Conservation (phyloP, 257 asterid species). For the Ligustrum vulgare region DNA sequence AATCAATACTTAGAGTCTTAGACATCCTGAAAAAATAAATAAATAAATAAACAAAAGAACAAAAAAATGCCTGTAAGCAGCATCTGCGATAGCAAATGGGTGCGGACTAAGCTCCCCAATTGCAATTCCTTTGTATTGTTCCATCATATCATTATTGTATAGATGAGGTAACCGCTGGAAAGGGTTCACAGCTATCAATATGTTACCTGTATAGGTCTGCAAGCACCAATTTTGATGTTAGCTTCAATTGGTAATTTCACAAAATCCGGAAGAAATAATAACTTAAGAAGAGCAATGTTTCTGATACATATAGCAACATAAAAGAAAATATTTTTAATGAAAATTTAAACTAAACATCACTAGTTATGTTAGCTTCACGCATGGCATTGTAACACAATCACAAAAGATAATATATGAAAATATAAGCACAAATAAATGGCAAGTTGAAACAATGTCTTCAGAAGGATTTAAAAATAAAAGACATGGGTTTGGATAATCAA, state of each 20-base stretch:
- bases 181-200: conserved; percentile 91
- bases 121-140: conserved; percentile 65
- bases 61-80: conserved; percentile 71
- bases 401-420: not conserved
- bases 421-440: not conserved
- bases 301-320: not conserved
- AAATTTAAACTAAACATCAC: not conserved
- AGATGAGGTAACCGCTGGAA: conserved; percentile 76
- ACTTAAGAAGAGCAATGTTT: conserved; percentile 7
- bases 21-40: conserved; percentile 1
- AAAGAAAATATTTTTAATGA: not conserved
- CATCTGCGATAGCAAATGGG: conserved; percentile 89
- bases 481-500: not conserved
- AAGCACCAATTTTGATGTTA: conserved; percentile 25
- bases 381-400: not conserved
- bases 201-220: conserved; percentile 91
- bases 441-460: not conserved
- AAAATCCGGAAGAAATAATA: not conserved
- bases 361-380: not conserved
- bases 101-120: conserved; percentile 85
- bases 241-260: conserved; percentile 2
- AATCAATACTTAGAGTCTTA: conserved; percentile 14
- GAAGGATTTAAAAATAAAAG: not conserved
- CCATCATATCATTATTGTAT: conserved; percentile 64
- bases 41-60: not conserved